Base-by-base conservation (phyloP, 2,329 filamentous ascomycete genomes). In the Seiridium unicorne region DNA sequence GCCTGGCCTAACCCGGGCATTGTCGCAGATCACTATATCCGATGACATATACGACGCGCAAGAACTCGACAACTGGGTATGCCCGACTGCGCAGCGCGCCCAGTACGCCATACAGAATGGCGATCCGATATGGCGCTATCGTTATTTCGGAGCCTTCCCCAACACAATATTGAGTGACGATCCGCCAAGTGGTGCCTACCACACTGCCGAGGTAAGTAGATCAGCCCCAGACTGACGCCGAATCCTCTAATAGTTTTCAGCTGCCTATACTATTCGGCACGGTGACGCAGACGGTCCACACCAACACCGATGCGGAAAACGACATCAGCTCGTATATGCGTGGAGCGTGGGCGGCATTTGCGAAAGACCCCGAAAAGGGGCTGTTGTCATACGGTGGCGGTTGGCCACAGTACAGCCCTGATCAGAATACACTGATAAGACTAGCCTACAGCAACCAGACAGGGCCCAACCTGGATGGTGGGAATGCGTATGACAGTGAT, bases 101-200 rank as follows among this genome's bases (percentile, higher is more conserved):
- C 13, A 40, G 7, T 44, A 44, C 4, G 31, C 31, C 18, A 42
- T 57, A 5, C 13, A 34, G 40, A 46, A 46, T n/a, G 54, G 42
- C 10, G 44, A 18, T 34, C 54, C 54, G 13, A 47, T 44, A 6
- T 57, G 54, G 44, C 42, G 54, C 9, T 57, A 57, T 38, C 42
- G 54, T 13, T 57, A 47, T 26, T 57, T 57, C 47, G 54, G 54
- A 10, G 54, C 18, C 4, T 57, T 57, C 32, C 54, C 54, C 34
- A 57, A 57, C 34, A 57, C 54, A 4, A 46, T 57, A n/a, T 35
- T 48, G 31, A 48, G 31, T 13, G 38, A 46, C 13, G 32, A 57
- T 35, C 54, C 54, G 26, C 54, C 54, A 4, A 57, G 54, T 38
- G 54, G 54, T 36, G 54, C 54, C 9, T 57, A 48, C 11, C 40